phyloP scores from a whole-genome alignment of 495 filamentous ascomycete species.

The Tetracladium marchalianum region DNA sequence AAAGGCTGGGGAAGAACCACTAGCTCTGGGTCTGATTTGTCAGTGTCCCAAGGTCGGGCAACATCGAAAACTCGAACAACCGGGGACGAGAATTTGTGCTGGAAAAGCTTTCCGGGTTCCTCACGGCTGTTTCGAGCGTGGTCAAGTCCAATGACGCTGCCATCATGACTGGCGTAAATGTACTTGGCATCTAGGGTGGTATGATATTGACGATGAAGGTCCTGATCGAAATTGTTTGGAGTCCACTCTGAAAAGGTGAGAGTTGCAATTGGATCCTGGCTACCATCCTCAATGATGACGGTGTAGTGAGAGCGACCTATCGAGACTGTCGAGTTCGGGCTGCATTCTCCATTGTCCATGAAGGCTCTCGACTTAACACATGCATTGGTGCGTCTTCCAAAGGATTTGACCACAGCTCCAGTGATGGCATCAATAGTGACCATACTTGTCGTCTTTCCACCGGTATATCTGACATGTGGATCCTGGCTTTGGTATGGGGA shows the following conservation, averaged over 20 bases:
- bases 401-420: conserved; percentile 54
- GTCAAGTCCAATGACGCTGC: conserved; percentile 74
- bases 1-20: conserved; percentile 80
- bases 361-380: neutral
- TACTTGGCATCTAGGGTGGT: conserved; percentile 78
- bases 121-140: conserved; percentile 35
- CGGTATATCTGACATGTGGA: conserved; percentile 75
- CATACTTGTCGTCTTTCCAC: conserved; percentile 79
- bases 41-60: conserved; percentile 53
- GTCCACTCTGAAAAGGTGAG: conserved; percentile 93
- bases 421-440: conserved; percentile 81
- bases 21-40: conserved; percentile 49
- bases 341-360: conserved; percentile 49
- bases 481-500: conserved; percentile 57
- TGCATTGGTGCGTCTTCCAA: conserved; percentile 20
- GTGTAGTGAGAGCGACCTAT: conserved; percentile 82
- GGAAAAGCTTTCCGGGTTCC: conserved; percentile 27
- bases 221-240: conserved; percentile 82
- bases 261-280: conserved; percentile 71
- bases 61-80: conserved; percentile 90
- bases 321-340: conserved; percentile 59
- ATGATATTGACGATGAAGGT: conserved; percentile 74
- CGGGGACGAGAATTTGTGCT: conserved; percentile 65
- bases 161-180: conserved; percentile 79
- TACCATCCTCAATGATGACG: conserved; percentile 68